Base-by-base conservation (phyloP, 106 monocot species). In the Dendrobium chrysotoxum region DNA sequence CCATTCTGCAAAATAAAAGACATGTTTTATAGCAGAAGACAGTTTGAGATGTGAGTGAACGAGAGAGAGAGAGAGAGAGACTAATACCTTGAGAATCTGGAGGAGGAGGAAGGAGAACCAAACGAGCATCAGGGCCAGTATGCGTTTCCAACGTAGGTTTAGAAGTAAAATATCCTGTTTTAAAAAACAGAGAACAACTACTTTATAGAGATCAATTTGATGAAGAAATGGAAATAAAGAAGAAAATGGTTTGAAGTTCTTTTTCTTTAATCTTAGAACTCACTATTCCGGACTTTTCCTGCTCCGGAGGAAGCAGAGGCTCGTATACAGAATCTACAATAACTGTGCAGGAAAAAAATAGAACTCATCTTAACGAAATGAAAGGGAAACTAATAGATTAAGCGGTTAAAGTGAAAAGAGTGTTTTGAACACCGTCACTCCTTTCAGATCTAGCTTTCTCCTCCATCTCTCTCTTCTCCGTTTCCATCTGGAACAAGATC, bases 41-140 rank as follows among this genome's bases (percentile, higher is more conserved):
- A 35, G 31, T 73, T 73, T 73, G 18, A 73, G 1, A 5, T 6
- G 20, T 6, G 70, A 8, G 26, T 9, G 30, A 21, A 44, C 16
- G 44, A 39, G n/a, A 58, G 11, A 40, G 17, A 10, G 50, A 20
- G 65, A 75, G 21, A 28, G 72, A 53, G 15, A 75, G 21, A 40
- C 53, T 45, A 10, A 40, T 80, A 57, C 98, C 89, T 98, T 98
- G 76, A 92, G 8, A 45, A 94, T 78, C 88, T 98, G 98, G 31
- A 98, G 92, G 17, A 88, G 45, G 40, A 98, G 88, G 80, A 98
- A 98, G 70, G 72, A 86, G 79, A 79, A 84, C 98, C 98, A 98
- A 44, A 92, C 89, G 7, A 87, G 18, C 78, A 98, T 72, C 21
- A 98, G 85, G 40, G 92, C 85, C 0, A 88, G 25, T 28, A 98